These are phyloP conservation scores for Fusarium sp. DNA, from an alignment of 2,329 filamentous ascomycete species.

Conservation along the genomic window DNA sequence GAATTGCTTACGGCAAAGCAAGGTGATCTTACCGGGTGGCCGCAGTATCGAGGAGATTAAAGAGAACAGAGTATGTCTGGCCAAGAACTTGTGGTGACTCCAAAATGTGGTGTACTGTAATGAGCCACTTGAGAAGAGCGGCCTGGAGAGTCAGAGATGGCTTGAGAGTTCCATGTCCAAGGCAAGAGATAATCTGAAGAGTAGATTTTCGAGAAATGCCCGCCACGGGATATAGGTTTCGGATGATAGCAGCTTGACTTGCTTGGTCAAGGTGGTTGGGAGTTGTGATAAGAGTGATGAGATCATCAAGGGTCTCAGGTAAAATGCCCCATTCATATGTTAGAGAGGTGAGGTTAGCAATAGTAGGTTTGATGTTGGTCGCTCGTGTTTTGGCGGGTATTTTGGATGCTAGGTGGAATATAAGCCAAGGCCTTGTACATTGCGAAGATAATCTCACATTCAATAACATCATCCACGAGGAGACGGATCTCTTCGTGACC, in stretches of 20 bases:
- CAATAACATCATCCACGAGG: conserved; percentile 55
- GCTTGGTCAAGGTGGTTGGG: conserved; percentile 81
- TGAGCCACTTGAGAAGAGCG: conserved; percentile 80
- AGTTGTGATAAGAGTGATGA: conserved; percentile 75
- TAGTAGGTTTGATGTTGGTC: conserved; percentile 70
- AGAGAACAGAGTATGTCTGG: conserved; percentile 79
- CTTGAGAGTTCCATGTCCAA: conserved; percentile 84
- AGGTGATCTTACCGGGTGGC: conserved; percentile 69
- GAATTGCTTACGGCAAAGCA: background rate
- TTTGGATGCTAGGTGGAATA: conserved; percentile 62
- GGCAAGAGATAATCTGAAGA: conserved; percentile 74
- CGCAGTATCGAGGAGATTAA: conserved; percentile 85
- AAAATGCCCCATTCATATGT: conserved; percentile 78
- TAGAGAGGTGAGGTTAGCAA: conserved; percentile 72
- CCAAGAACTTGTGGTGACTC: conserved; percentile 73
- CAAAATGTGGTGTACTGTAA: conserved; percentile 79
- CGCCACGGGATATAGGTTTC: conserved; percentile 80
- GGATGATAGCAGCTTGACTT: conserved; percentile 75
- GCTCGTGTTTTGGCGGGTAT: conserved; percentile 74
- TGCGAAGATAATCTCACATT: conserved; percentile 40
- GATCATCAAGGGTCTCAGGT: conserved; percentile 67
- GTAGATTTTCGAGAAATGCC: conserved; percentile 71
- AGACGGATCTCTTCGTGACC: conserved; percentile 51
- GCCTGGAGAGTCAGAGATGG: conserved; percentile 78
- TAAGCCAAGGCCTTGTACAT: background rate